A percentile compares a stretch with the other conserved stretches of the same genome.
Evolutionary conservation across 371 early-diverging fungal species (phyloP).

Genomic region (Amoeboaphelidium protococcarum): DNA sequence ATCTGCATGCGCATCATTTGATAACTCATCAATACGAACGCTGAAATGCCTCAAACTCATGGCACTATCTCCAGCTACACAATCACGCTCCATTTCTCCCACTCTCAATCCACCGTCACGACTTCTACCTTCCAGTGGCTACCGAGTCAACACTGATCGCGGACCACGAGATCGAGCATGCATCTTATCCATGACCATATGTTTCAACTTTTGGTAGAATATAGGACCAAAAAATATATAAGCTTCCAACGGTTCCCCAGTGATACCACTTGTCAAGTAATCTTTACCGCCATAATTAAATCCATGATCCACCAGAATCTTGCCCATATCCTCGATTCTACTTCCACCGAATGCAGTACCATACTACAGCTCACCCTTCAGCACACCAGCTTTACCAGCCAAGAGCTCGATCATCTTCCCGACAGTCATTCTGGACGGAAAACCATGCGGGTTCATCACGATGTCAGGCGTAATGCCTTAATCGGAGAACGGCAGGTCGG

Average conservation of each 20-base stretch:
- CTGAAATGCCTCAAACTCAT: neutral
- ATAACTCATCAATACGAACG: no score
- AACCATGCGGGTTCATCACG: constrained; percentile 99
- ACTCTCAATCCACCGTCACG: constrained; percentile 92
- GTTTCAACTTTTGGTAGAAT: constrained; percentile 96
- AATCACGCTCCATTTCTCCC: constrained; percentile 99
- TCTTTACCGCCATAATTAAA: constrained; percentile 98
- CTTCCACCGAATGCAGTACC: constrained; percentile 91
- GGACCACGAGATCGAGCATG: constrained; percentile 93
- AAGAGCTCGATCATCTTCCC: constrained; percentile 98
- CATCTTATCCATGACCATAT: constrained; percentile 99
- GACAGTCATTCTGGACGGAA: constrained; percentile 99
- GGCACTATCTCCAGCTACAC: no score
- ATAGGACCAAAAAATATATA: constrained; percentile 97
- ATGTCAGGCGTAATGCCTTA: constrained; percentile 89
- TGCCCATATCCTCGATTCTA: constrained; percentile 86
- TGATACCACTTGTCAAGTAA: constrained; percentile 72
- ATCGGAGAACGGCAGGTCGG: constrained; percentile 98
- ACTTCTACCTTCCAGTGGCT: constrained; percentile 96
- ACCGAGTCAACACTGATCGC: constrained; percentile 75
- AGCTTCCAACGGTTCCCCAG: constrained; percentile 75
- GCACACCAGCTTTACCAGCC: constrained; percentile 92
- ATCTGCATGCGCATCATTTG: no score
- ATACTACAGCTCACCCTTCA: constrained; percentile 82
- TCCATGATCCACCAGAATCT: constrained; percentile 74